A percentile compares a stretch with the other conserved stretches of the same genome.
Conservation (phyloP, 2,329 filamentous ascomycete species). For the Zalaria obscura region DNA sequence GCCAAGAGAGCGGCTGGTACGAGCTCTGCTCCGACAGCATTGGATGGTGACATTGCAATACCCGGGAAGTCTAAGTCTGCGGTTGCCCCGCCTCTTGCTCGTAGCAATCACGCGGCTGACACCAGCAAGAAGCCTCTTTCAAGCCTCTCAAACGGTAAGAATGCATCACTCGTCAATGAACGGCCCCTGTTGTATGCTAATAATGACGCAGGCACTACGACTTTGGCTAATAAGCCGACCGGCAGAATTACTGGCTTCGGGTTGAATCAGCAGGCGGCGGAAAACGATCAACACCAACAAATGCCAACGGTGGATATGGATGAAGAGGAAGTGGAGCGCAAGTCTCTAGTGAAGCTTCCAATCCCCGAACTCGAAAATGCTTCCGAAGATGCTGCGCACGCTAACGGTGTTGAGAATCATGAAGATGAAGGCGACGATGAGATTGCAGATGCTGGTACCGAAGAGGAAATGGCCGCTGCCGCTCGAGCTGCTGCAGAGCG, state of each 20-base stretch:
- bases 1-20: slow-evolving; percentile 59
- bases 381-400: slow-evolving; percentile 32
- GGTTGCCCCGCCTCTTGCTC: slow-evolving; percentile 25
- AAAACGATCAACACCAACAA: slow-evolving; percentile 43
- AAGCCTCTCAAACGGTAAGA: slow-evolving; percentile 1
- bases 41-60: slow-evolving; percentile 41
- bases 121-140: slow-evolving; percentile 4
- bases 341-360: slow-evolving; percentile 84
- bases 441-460: slow-evolving; percentile 63
- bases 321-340: slow-evolving; percentile 73
- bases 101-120: slow-evolving; percentile 13
- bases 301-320: slow-evolving; percentile 69
- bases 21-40: slow-evolving; percentile 33
- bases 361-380: slow-evolving; percentile 48
- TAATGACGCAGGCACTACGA: not conserved
- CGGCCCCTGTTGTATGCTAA: not conserved
- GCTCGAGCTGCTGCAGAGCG: slow-evolving; percentile 69
- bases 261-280: slow-evolving; percentile 52
- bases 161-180: not conserved
- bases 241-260: slow-evolving; percentile 62
- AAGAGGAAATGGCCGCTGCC: slow-evolving; percentile 78
- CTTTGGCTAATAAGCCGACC: not conserved
- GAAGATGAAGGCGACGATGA: slow-evolving; percentile 52
- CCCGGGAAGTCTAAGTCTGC: slow-evolving; percentile 32
- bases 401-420: slow-evolving; percentile 30